phyloP scores from a whole-genome alignment of 306 rosid genomes.

The Quillaja saponaria region DNA sequence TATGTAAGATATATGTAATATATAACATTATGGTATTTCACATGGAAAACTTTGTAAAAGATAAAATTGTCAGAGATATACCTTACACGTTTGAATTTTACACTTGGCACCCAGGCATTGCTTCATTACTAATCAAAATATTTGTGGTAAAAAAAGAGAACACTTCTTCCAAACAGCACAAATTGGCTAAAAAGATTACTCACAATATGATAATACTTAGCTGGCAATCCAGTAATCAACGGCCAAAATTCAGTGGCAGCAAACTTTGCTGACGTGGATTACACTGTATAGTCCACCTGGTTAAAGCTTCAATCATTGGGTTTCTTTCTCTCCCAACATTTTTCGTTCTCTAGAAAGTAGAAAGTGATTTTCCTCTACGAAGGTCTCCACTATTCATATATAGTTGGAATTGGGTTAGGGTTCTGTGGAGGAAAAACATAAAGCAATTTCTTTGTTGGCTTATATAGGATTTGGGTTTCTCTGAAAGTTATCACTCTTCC shows the following conservation, averaged over 20 bases:
- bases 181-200: constrained; percentile 38
- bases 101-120: constrained; percentile 41
- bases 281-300: constrained; percentile 39
- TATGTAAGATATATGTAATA: too few relatives aligned
- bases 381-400: constrained; percentile 10
- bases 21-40: too few relatives aligned
- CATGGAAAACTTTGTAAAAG: constrained; percentile 13
- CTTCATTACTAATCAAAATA: constrained; percentile 23
- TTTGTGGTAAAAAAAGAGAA: neutral
- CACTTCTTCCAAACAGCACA: constrained; percentile 44
- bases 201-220: constrained; percentile 50
- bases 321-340: constrained; percentile 31
- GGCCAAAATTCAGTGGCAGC: constrained; percentile 46
- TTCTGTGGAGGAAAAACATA: constrained; percentile 37
- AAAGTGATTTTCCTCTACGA: constrained; percentile 6
- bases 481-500: constrained; percentile 26
- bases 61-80: constrained; percentile 15
- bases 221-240: constrained; percentile 70
- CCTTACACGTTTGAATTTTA: constrained; percentile 28
- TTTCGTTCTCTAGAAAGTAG: constrained; percentile 30
- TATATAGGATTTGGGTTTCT: constrained; percentile 44
- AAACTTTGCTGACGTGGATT: constrained; percentile 54
- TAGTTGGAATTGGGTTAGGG: neutral
- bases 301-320: constrained; percentile 73
- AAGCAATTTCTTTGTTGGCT: constrained; percentile 25